Evolutionary conservation across 2,329 filamentous ascomycete genomes (phyloP).

Genomic region (Ophiocordyceps robertsii): DNA sequence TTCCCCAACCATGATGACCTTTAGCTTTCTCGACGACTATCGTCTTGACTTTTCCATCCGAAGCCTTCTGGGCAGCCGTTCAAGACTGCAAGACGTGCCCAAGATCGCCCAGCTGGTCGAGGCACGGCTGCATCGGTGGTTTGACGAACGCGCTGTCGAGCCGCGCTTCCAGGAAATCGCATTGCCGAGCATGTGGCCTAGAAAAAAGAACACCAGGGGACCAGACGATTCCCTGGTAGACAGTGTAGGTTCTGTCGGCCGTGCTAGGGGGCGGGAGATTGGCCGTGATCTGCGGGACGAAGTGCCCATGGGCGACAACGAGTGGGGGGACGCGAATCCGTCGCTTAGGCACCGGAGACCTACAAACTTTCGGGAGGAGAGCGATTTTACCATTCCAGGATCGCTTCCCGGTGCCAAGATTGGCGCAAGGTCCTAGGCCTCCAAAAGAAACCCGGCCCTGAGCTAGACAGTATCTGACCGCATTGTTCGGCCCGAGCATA

Average conservation of each 20-base stretch:
- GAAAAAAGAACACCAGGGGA: slow-evolving; percentile 70
- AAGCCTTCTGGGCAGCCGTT: slow-evolving; percentile 67
- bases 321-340: slow-evolving; percentile 19
- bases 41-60: slow-evolving; percentile 70
- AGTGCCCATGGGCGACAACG: slow-evolving; percentile 28
- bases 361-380: slow-evolving; percentile 17
- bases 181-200: slow-evolving; percentile 68
- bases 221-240: slow-evolving; percentile 45
- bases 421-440: slow-evolving; percentile 9
- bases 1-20: slow-evolving; percentile 78
- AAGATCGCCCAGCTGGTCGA: slow-evolving; percentile 82
- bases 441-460: neutral
- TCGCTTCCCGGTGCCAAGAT: slow-evolving; percentile 26
- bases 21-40: slow-evolving; percentile 87
- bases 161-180: slow-evolving; percentile 80
- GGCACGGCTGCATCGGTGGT: slow-evolving; percentile 69
- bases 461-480: neutral
- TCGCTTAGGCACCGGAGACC: slow-evolving; percentile 25
- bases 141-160: slow-evolving; percentile 76
- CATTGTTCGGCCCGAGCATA: neutral
- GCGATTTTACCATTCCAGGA: slow-evolving; percentile 32
- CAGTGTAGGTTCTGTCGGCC: slow-evolving; percentile 32
- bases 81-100: slow-evolving; percentile 69
- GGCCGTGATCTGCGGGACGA: slow-evolving; percentile 38
- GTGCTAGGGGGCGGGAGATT: slow-evolving; percentile 39